Base-by-base conservation (phyloP, 1,139 yeast species). In the Hemisphaericaspora lyxosophila region DNA sequence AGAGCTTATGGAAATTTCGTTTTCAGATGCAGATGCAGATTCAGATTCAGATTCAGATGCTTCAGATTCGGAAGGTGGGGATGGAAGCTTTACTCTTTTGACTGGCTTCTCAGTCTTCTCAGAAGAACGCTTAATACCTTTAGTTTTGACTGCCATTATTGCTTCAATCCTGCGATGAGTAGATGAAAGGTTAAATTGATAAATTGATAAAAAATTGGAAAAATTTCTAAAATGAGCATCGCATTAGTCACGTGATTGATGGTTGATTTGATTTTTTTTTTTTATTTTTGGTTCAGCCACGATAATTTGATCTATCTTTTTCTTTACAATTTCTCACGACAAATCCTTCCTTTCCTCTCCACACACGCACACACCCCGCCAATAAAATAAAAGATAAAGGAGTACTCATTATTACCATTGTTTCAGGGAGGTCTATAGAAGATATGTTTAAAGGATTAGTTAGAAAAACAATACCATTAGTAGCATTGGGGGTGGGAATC, bases 401-500 rank as follows among this genome's bases (percentile, higher is more conserved):
- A n/a, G n/a, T n/a, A n/a, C n/a, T n/a, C n/a, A n/a, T n/a, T n/a
- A n/a, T n/a, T n/a, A n/a, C n/a, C n/a, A n/a, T n/a, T n/a, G n/a
- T n/a, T n/a, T n/a, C n/a, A n/a, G n/a, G n/a, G 5, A 4, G 5
- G 7, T 19, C 8, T 7, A 19, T 19, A 19, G 23, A 19, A 19
- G 16, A 15, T 11, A 59, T 61, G 66, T 49, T 62, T 30, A 58
- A 53, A 44, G 44, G 56, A 15, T 19, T 59, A 19, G 52, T 59
- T 8, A 50, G 66, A 43, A 38, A 49, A 15, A 50, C 60, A 4
- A 43, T 51, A 2, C 77, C 80, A 0, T 38, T 70, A 3, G 48
- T 60, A 0, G 75, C 73, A 4, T 73, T 80, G 41, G 73, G 71
- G 0, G 50, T 64, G 0, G 85, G 84, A 1, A 63, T 72, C 35